Conservation (phyloP, 495 filamentous ascomycete genomes). For the Hypoxylon intermedium region DNA sequence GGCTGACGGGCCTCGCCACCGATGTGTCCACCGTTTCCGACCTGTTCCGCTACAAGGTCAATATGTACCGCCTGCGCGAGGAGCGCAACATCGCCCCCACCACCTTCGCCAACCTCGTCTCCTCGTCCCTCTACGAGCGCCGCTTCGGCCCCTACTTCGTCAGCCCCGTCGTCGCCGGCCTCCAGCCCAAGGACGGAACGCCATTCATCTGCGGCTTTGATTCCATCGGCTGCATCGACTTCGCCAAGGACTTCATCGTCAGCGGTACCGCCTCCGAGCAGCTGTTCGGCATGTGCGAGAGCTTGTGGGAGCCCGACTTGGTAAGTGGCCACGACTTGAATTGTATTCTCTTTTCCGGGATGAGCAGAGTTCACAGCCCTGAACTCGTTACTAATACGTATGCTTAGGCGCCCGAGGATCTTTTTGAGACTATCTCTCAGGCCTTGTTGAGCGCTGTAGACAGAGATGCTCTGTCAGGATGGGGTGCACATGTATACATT, state of each 20-base stretch:
- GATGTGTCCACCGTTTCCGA: conserved; percentile 94
- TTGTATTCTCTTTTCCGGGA: too few species aligned
- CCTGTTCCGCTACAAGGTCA: conserved; percentile 98
- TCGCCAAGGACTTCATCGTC: conserved; percentile 99
- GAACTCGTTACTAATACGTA: conserved; percentile 4
- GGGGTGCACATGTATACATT: conserved; percentile 98
- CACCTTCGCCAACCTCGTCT: conserved; percentile 96
- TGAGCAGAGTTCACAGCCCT: too few species aligned
- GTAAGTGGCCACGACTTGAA: conserved; percentile 56
- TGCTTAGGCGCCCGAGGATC: conserved; percentile 80
- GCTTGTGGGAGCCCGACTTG: conserved; percentile 95
- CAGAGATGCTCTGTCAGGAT: conserved; percentile 93
- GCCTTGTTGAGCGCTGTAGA: conserved; percentile 96
- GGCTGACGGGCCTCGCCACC: conserved; percentile 93
- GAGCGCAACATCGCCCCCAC: conserved; percentile 92
- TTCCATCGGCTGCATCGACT: conserved; percentile 98
- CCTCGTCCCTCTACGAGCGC: conserved; percentile 85
- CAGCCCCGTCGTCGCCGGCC: conserved; percentile 88
- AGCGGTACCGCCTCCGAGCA: conserved; percentile 95
- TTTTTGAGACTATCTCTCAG: conserved; percentile 98
- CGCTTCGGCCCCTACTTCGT: conserved; percentile 97
- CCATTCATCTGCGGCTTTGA: conserved; percentile 99
- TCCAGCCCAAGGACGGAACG: conserved; percentile 88
- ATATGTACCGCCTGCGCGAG: conserved; percentile 99
- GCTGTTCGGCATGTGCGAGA: conserved; percentile 98